phyloP scores from a whole-genome alignment of 345 rosid species.

The Pugionium dolabratum region DNA sequence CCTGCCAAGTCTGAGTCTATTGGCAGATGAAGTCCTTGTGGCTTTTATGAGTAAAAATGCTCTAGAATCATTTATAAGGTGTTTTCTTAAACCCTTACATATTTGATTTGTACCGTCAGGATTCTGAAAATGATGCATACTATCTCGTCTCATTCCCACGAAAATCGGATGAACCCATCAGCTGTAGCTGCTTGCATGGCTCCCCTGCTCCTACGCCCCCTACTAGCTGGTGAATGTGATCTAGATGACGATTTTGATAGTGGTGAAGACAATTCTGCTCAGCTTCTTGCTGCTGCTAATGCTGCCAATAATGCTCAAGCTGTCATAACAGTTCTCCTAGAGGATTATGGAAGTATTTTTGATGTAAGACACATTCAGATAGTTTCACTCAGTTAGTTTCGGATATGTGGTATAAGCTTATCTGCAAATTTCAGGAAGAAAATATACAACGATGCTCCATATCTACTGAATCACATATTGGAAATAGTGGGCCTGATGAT shows the following conservation, averaged over 20 bases:
- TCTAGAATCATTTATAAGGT: slow-evolving; percentile 14
- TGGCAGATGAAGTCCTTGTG: slow-evolving; percentile 3
- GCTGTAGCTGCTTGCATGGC: slow-evolving; percentile 99
- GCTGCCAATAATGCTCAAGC: slow-evolving; percentile 97
- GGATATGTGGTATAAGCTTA: slow-evolving; percentile 19
- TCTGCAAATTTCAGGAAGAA: slow-evolving; percentile 72
- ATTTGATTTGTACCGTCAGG: slow-evolving; percentile 48
- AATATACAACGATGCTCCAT: slow-evolving; percentile 91
- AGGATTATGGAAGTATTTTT: slow-evolving; percentile 84
- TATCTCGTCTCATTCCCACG: slow-evolving; percentile 74
- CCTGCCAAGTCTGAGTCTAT: slow-evolving; percentile 8
- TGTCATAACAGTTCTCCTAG: slow-evolving; percentile 76
- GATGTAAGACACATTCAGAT: slow-evolving; percentile 62
- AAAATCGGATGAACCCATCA: slow-evolving; percentile 92
- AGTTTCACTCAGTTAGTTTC: slow-evolving; percentile 3
- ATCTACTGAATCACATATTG: slow-evolving; percentile 86
- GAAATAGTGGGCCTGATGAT: slow-evolving; percentile 86
- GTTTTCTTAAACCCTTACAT: slow-evolving; percentile 26
- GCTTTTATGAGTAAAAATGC: slow-evolving; percentile 18
- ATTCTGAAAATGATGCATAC: slow-evolving; percentile 92
- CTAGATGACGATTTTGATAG: slow-evolving; percentile 84
- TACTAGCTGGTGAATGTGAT: slow-evolving; percentile 97
- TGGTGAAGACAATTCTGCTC: slow-evolving; percentile 88
- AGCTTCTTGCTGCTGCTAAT: slow-evolving; percentile 99
- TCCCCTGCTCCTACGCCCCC: slow-evolving; percentile 89